Percentiles rank a stretch among this genome's conserved stretches.
These are phyloP conservation scores for Trichoderma virens DNA, from an alignment of 495 filamentous ascomycete species.

Conservation along the genomic window DNA sequence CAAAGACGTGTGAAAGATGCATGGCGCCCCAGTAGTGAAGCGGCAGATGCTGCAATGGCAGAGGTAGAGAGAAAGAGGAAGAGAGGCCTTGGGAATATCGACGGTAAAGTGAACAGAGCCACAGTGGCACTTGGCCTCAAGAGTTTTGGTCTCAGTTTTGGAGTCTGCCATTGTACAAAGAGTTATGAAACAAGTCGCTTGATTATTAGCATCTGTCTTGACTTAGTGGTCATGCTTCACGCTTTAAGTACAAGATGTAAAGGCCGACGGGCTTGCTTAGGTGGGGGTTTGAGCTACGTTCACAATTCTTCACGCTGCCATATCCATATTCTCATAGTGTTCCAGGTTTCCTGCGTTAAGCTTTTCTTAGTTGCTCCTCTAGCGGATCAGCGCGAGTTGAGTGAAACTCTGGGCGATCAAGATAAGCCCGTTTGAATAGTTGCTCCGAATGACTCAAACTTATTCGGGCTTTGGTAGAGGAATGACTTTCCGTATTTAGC, in stretches of 20 bases:
- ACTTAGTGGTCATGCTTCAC: neutral
- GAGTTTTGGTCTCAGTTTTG: constrained; percentile 17
- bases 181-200: neutral
- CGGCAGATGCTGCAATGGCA: constrained; percentile 63
- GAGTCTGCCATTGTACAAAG: neutral
- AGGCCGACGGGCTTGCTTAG: neutral
- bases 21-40: constrained; percentile 48
- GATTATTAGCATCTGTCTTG: neutral
- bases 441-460: neutral
- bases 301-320: neutral
- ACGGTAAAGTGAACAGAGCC: constrained; percentile 28
- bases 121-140: constrained; percentile 36
- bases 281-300: neutral
- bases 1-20: constrained; percentile 42
- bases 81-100: constrained; percentile 21
- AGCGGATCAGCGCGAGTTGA: no score
- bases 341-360: no score
- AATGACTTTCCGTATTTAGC: no score
- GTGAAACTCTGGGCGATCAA: no score
- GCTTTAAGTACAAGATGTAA: neutral
- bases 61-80: constrained; percentile 38
- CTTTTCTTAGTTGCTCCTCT: neutral
- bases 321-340: neutral
- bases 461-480: no score
- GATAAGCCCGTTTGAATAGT: neutral